Base-by-base conservation (phyloP, 352 stramenopile species). In the Pythium guiyangense region DNA sequence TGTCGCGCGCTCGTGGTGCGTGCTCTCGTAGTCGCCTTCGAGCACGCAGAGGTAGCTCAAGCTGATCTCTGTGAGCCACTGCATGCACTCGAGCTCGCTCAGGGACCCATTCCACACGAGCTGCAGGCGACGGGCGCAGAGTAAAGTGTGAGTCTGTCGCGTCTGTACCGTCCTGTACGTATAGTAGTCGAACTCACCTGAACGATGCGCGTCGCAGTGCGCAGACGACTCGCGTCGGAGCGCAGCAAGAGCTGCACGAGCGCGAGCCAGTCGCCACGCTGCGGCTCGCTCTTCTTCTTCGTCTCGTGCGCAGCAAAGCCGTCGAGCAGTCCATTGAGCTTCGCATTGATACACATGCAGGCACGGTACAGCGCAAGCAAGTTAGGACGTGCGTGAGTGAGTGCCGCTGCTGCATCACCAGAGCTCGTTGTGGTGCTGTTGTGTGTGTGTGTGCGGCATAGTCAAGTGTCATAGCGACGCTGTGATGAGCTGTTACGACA, bases 11-110 rank as follows among this genome's bases (percentile, higher is more conserved):
- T 20, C 62, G 49, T 10, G 31, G 6, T 9, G 31, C 31, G 31
- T 63, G 51, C 2, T 45, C 8, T 15, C 25, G 40, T 58, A 49
- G 10, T 70, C 39, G 2, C 74, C 63, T 27, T 89, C 71, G 11
- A 81, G 29, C 2, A 67, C 75, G 18, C 63, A 62, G 31, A 84
- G 68, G 57, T 91, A 94, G 45, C 66, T 78, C 43, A 92, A 52
- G 39, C 66, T 84, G 25, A 94, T 71, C 66, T 94, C 84, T 2
- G 82, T 85, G 47, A 92, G 67, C 65, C 86, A 86, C 58, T 88
- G 79, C 70, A 85, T 84, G 45, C 70, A 72, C 61, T 89, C 78
- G 42, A 91, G 63, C 46, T 94, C 84, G 49, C 72, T 92, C 27
- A 66, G 58, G 17, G 62, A 69, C 22, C 79, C 74, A 5, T 67